These are phyloP conservation scores for Colletotrichum paranaense DNA, from an alignment of 2,329 filamentous ascomycete genomes.

Conservation along the genomic window DNA sequence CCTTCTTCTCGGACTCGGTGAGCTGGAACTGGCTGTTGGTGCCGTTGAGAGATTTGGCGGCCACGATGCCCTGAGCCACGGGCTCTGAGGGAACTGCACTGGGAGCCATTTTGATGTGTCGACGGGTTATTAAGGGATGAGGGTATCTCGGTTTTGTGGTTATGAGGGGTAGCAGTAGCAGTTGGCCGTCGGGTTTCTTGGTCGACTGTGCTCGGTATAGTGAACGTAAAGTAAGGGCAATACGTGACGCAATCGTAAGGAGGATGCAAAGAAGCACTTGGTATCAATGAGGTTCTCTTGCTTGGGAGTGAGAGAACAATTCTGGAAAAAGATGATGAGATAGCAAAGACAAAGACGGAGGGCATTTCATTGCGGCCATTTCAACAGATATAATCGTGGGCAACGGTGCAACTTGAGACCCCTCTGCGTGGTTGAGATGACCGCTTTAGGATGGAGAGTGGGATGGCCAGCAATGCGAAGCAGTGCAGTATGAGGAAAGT, in stretches of 20 bases:
- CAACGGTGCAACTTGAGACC: background rate
- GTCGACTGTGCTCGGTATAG: background rate
- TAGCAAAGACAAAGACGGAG: background rate
- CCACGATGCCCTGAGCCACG: slow-evolving; percentile 19
- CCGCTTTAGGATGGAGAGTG: slow-evolving; percentile 19
- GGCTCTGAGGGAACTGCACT: slow-evolving; percentile 28
- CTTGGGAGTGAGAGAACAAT: background rate
- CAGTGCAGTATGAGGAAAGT: slow-evolving; percentile 25
- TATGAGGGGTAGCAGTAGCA: slow-evolving; percentile 2
- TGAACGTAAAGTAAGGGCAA: background rate
- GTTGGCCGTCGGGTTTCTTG: background rate
- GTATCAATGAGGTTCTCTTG: background rate
- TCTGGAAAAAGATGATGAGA: background rate
- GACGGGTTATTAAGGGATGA: background rate
- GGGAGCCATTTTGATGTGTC: slow-evolving; percentile 27
- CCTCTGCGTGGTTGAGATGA: slow-evolving; percentile 26
- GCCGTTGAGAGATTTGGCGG: slow-evolving; percentile 26
- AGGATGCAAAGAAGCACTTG: background rate
- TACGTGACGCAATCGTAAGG: background rate
- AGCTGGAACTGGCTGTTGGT: slow-evolving; percentile 23
- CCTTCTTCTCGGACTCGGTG: slow-evolving; percentile 22
- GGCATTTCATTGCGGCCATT: background rate
- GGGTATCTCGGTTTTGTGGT: slow-evolving; percentile 4
- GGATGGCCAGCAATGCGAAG: slow-evolving; percentile 25
- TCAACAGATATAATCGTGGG: slow-evolving; percentile 25